A percentile compares a stretch with the other conserved stretches of the same genome.
phyloP scores from a whole-genome alignment of 2,329 filamentous ascomycete genomes.

The Aschersonia sp. region DNA sequence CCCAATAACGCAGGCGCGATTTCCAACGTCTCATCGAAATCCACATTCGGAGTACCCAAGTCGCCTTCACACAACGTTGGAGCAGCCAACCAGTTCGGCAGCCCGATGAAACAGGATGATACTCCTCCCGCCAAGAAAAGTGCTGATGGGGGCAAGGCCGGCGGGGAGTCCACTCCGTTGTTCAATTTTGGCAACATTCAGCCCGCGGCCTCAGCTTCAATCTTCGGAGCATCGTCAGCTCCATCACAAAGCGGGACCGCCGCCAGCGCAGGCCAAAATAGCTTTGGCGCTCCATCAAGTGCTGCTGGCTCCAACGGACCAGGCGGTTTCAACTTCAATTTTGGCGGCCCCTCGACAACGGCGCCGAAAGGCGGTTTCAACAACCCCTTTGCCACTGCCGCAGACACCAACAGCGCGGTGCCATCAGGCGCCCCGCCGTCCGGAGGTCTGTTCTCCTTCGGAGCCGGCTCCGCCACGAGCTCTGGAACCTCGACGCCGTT shows the following conservation, averaged over 20 bases:
- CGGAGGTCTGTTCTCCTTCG: conserved; percentile 23
- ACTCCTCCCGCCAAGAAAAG: conserved; percentile 23
- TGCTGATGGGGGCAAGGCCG: conserved; percentile 10
- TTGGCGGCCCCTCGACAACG: conserved; percentile 7
- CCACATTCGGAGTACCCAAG: conserved; percentile 22
- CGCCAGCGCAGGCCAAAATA: conserved; percentile 15
- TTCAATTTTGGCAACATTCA: conserved; percentile 19
- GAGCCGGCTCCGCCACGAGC: conserved; percentile 6
- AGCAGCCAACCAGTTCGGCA: conserved; percentile 21
- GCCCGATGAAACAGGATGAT: conserved; percentile 28
- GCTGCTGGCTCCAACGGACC: conserved; percentile 9
- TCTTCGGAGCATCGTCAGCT: conserved; percentile 18
- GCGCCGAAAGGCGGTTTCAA: conserved; percentile 16
- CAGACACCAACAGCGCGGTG: conserved; percentile 9
- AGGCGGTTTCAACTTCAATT: conserved; percentile 18
- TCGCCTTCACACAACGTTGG: conserved; percentile 15
- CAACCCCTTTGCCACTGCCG: conserved; percentile 24
- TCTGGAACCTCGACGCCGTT: too few species aligned
- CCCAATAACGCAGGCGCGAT: conserved; percentile 11
- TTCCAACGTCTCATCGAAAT: conserved; percentile 13
- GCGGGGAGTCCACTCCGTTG: conserved; percentile 12
- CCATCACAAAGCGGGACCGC: conserved; percentile 8
- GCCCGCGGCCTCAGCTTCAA: conserved; percentile 15
- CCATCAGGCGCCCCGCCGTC: conserved; percentile 10
- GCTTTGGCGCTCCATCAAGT: conserved; percentile 20